Evolutionary conservation across 352 stramenopile genomes (phyloP).

Genomic region (Phytophthora capsici): DNA sequence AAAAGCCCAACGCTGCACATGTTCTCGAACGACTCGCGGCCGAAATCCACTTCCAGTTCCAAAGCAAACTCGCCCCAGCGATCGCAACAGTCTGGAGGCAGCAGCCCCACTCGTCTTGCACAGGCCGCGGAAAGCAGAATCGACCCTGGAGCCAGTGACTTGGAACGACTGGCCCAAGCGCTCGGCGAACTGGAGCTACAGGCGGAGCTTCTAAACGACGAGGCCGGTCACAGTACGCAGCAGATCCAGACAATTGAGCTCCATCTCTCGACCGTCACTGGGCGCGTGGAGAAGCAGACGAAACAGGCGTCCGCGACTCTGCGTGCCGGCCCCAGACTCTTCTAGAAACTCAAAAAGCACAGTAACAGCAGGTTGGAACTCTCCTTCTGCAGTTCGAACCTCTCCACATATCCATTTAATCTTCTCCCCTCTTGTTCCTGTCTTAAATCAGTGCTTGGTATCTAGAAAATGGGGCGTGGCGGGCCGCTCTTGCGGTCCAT

Average conservation of each 20-base stretch:
- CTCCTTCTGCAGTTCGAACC: no score
- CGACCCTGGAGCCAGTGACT: constrained; percentile 47
- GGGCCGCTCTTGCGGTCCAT: constrained; percentile 75
- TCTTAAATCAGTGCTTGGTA: constrained; percentile 4
- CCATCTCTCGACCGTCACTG: constrained; percentile 67
- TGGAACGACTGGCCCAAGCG: constrained; percentile 64
- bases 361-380: not conserved
- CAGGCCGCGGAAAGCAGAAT: constrained; percentile 22
- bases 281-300: constrained; percentile 74
- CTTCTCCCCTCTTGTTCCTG: not conserved
- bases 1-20: constrained; percentile 74
- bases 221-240: constrained; percentile 70
- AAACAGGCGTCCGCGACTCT: constrained; percentile 62
- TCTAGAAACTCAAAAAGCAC: constrained; percentile 28
- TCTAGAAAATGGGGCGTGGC: constrained; percentile 52
- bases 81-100: constrained; percentile 17
- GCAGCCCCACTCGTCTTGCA: constrained; percentile 20
- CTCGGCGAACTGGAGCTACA: constrained; percentile 78
- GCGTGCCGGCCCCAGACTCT: constrained; percentile 45
- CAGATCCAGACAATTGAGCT: constrained; percentile 80
- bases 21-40: constrained; percentile 58
- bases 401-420: no score
- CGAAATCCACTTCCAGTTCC: constrained; percentile 12
- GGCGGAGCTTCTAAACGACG: constrained; percentile 67
- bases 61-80: constrained; percentile 26